These are phyloP conservation scores for Daedaleopsis nitida DNA, from an alignment of 768 basidiomycete species.

Conservation along the genomic window DNA sequence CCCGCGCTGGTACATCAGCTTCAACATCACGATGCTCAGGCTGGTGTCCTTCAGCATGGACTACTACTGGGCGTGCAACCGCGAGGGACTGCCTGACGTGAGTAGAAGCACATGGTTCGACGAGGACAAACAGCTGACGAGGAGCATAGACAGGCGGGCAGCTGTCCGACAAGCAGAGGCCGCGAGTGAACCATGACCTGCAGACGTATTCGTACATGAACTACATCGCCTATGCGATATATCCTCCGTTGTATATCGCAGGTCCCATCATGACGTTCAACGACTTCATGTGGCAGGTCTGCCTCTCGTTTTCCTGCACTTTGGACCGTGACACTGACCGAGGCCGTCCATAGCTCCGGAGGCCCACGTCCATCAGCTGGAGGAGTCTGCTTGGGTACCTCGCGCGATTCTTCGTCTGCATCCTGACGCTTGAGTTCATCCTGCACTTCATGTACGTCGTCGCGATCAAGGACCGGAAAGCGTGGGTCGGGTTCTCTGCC, in stretches of 20 bases:
- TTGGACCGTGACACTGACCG: neutral
- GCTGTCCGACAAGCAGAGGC: constrained; percentile 62
- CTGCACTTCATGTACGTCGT: constrained; percentile 96
- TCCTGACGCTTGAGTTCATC: constrained; percentile 88
- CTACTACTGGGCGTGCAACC: constrained; percentile 77
- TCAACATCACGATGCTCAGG: constrained; percentile 96
- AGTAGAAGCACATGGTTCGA: constrained; percentile 20
- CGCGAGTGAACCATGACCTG: constrained; percentile 52
- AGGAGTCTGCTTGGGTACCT: constrained; percentile 55
- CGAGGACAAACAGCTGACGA: too few species aligned
- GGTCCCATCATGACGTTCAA: constrained; percentile 97
- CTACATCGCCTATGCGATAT: constrained; percentile 85
- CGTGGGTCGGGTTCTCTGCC: constrained; percentile 79
- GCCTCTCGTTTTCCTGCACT: constrained; percentile 21
- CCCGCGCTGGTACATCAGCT: constrained; percentile 90
- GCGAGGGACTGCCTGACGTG: constrained; percentile 45
- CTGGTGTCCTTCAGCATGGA: constrained; percentile 94
- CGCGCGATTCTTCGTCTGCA: constrained; percentile 66
- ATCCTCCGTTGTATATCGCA: constrained; percentile 92
- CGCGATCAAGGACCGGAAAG: constrained; percentile 87
- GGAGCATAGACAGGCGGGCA: constrained; percentile 29
- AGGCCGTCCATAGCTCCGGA: constrained; percentile 51
- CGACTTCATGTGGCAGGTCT: constrained; percentile 91
- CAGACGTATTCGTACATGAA: constrained; percentile 67
- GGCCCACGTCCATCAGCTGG: constrained; percentile 49